A percentile compares a stretch with the other conserved stretches of the same genome.
phyloP scores from a whole-genome alignment of 2,329 filamentous ascomycete species.

The Phoma sp. region DNA sequence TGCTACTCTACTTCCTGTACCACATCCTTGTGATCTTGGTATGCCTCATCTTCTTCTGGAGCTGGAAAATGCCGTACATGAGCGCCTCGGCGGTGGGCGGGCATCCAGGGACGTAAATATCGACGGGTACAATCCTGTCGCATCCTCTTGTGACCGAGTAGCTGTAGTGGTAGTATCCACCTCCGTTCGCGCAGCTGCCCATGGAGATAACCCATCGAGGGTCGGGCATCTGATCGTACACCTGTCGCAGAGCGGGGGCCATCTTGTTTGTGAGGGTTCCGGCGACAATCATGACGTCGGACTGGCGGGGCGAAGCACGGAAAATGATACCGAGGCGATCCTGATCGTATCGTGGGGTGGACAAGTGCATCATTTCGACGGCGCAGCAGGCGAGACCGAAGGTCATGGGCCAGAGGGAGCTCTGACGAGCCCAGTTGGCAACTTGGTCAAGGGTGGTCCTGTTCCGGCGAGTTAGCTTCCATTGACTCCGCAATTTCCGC shows the following conservation, averaged over 20 bases:
- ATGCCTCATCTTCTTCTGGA: constrained; percentile 79
- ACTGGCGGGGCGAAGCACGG: constrained; percentile 86
- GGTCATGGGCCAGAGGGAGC: constrained; percentile 90
- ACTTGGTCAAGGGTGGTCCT: constrained; percentile 84
- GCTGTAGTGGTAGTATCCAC: constrained; percentile 87
- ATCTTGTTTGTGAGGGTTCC: constrained; percentile 96
- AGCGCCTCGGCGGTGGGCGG: constrained; percentile 63
- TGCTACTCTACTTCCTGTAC: constrained; percentile 59
- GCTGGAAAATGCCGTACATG: constrained; percentile 72
- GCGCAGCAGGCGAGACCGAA: constrained; percentile 91
- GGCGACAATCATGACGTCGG: constrained; percentile 94
- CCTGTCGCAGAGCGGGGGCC: constrained; percentile 86
- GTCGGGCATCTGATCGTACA: constrained; percentile 96
- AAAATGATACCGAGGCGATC: constrained; percentile 92
- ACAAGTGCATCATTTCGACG: constrained; percentile 94
- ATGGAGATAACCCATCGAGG: constrained; percentile 87
- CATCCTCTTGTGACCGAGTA: constrained; percentile 81
- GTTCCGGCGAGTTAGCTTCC: constrained; percentile 25
- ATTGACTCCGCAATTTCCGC: neutral
- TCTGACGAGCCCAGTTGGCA: constrained; percentile 85
- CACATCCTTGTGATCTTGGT: constrained; percentile 65
- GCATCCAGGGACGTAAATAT: constrained; percentile 83
- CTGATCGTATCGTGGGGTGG: constrained; percentile 90
- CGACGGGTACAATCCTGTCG: constrained; percentile 82
- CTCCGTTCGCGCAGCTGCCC: constrained; percentile 85